Base-by-base conservation (phyloP, 352 stramenopile species). In the Pythium scleroteichum region DNA sequence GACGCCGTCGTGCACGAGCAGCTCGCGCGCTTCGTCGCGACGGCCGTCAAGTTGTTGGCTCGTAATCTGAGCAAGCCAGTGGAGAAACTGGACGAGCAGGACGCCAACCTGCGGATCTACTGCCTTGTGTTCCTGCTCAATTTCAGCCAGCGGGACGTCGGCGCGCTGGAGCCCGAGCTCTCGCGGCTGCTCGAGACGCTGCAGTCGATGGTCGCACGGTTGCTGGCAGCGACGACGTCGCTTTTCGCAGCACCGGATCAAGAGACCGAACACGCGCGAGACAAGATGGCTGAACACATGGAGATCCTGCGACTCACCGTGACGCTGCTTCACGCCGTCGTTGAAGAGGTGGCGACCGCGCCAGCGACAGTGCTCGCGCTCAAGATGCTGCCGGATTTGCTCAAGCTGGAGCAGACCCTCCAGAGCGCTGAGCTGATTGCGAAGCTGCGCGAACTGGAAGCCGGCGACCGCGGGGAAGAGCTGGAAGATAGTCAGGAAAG, bases 51-150 rank as follows among this genome's bases (percentile, higher is more conserved):
- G 35, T 58, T 72, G 61, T 56, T 92, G 39, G 68, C 66, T 41
- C 68, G 71, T 0, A 88, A 83, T 48, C 40, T 88, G 12, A 20
- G 23, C 20, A 39, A 17, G 39, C 20, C 22, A 9, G 24, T 49
- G 9, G n/a, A 39, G 23, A 24, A 4, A 74, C 76, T 2, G 75
- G 48, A 64, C 1, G 57, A 92, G 39, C 68, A 87, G 46, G 73
- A 73, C 20, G 78, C 79, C 6, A 92, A 92, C 53, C 76, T 89
- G 19, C 61, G 80, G 2, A 71, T 92, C 13, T 92, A 92, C 50
- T 72, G 74, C 41, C 71, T 92, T 12, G 80, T 92, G 24, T 68
- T 92, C 57, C 68, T 92, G 60, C 66, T 92, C 38, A 92, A 92
- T 50, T 77, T 79, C n/a, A 78, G 76, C 49, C 82, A 92, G 56